phyloP scores from a whole-genome alignment of 2,329 filamentous ascomycete species.

The Juglanconis sp. region DNA sequence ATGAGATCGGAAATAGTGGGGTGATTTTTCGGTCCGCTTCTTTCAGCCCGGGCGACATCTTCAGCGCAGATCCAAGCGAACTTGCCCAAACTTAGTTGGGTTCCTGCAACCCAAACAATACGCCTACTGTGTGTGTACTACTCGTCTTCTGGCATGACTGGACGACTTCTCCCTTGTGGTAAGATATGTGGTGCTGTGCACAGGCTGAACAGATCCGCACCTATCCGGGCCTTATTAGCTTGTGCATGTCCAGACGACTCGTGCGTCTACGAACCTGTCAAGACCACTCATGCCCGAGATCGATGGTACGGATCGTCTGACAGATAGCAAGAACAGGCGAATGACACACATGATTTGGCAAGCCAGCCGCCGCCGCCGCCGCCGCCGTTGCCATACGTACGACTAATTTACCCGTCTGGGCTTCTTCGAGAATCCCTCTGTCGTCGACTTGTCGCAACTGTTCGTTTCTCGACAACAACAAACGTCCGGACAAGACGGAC shows the following conservation, averaged over 20 bases:
- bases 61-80: background rate
- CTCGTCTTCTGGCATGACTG: too few relatives aligned
- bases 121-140: background rate
- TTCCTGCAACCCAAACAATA: background rate
- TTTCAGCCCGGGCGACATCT: slow-evolving; percentile 1
- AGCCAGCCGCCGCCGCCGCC: background rate
- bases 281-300: too few relatives aligned
- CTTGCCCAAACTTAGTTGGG: background rate
- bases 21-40: background rate
- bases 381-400: background rate
- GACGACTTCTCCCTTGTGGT: too few relatives aligned
- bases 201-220: too few relatives aligned
- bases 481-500: background rate
- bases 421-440: background rate
- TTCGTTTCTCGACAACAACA: too few relatives aligned
- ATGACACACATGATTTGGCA: background rate
- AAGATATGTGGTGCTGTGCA: too few relatives aligned
- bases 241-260: too few relatives aligned
- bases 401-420: background rate
- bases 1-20: background rate
- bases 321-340: background rate
- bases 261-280: too few relatives aligned
- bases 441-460: background rate
- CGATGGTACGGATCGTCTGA: too few relatives aligned
- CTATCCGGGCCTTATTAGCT: too few relatives aligned